phyloP scores from a whole-genome alignment of 2,329 filamentous ascomycete genomes.

The Aspergillus proliferans region DNA sequence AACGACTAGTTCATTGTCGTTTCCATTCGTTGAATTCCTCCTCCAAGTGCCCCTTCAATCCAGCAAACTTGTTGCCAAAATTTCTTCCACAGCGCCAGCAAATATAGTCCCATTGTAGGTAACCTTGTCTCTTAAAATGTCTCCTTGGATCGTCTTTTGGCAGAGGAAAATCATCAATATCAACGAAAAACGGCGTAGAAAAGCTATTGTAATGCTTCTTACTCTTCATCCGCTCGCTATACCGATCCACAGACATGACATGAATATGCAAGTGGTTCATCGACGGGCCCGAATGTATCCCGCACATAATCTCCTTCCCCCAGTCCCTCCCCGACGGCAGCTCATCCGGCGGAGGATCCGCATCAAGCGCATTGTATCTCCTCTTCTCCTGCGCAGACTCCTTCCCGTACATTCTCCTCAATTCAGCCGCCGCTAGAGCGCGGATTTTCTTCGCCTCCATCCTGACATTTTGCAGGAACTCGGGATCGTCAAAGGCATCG shows the following conservation, averaged over 20 bases:
- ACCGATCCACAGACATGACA: slow-evolving; percentile 73
- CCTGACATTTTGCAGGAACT: slow-evolving; percentile 61
- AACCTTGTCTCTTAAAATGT: slow-evolving; percentile 50
- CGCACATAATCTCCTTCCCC: slow-evolving; percentile 64
- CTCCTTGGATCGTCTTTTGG: slow-evolving; percentile 58
- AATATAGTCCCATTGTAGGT: slow-evolving; percentile 58
- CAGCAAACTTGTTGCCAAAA: slow-evolving; percentile 68
- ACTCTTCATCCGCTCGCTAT: slow-evolving; percentile 65
- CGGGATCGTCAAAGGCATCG: slow-evolving; percentile 63
- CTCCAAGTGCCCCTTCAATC: slow-evolving; percentile 68
- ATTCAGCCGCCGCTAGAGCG: slow-evolving; percentile 63
- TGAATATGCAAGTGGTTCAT: slow-evolving; percentile 94
- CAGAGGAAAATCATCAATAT: slow-evolving; percentile 73
- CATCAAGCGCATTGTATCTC: slow-evolving; percentile 60
- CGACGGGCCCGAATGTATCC: slow-evolving; percentile 79
- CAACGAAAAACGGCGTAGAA: slow-evolving; percentile 74
- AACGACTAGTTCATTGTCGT: slow-evolving; percentile 44
- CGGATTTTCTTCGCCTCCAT: slow-evolving; percentile 57
- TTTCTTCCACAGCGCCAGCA: slow-evolving; percentile 79
- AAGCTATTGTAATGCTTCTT: slow-evolving; percentile 92
- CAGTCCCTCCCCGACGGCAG: slow-evolving; percentile 74
- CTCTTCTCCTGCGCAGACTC: slow-evolving; percentile 57
- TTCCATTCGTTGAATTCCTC: slow-evolving; percentile 73
- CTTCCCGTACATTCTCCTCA: slow-evolving; percentile 62
- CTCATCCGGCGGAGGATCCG: slow-evolving; percentile 40